Conservation (phyloP, 345 rosid species). For the Lepidium africanum region DNA sequence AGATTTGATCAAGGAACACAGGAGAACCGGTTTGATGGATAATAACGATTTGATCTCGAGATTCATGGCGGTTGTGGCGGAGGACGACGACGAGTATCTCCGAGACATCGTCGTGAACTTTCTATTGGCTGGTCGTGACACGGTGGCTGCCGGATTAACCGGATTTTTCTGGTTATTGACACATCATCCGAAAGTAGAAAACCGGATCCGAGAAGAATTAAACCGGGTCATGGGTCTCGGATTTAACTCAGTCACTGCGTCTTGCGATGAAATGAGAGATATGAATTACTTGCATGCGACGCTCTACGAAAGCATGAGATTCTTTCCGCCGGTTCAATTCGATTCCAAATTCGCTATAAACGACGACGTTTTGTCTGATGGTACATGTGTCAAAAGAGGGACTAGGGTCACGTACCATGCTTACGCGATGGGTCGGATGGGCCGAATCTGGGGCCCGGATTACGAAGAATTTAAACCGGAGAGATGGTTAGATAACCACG, state of each 20-base stretch:
- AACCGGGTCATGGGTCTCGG: constrained; percentile 32
- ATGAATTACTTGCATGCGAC: constrained; percentile 64
- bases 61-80: constrained; percentile 43
- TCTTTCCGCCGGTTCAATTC: constrained; percentile 71
- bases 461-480: constrained; percentile 65
- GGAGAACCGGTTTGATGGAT: constrained; percentile 23
- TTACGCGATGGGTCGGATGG: constrained; percentile 73
- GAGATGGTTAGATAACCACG: constrained; percentile 53
- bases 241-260: constrained; percentile 23
- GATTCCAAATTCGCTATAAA: constrained; percentile 59
- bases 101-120: constrained; percentile 64
- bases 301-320: constrained; percentile 50
- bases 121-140: constrained; percentile 72
- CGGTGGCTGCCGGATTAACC: constrained; percentile 59
- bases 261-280: constrained; percentile 31
- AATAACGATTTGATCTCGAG: constrained; percentile 52
- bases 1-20: constrained; percentile 37
- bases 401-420: constrained; percentile 74
- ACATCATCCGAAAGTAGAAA: constrained; percentile 40
- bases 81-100: constrained; percentile 46
- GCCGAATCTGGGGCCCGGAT: constrained; percentile 61
- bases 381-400: constrained; percentile 45
- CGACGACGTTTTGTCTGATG: constrained; percentile 59
- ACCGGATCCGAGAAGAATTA: constrained; percentile 41
- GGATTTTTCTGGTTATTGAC: constrained; percentile 56